Evolutionary conservation across 2,329 filamentous ascomycete species (phyloP).

Genomic region (Ophiocordyceps sinensis): DNA sequence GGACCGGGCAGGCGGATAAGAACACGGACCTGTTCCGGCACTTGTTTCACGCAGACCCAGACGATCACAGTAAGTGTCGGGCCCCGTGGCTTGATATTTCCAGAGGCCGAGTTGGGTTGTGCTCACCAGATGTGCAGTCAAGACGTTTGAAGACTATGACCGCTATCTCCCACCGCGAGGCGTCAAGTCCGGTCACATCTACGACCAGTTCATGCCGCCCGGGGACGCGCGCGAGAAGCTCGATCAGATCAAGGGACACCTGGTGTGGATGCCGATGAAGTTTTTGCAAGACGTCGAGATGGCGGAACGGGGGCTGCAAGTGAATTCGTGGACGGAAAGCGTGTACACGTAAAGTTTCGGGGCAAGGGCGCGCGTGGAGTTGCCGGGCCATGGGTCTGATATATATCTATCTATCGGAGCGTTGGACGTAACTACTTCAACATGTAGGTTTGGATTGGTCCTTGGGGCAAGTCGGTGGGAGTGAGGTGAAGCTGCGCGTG

Average conservation of each 20-base stretch:
- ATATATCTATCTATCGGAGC: too few species aligned
- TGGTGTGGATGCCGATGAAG: conserved; percentile 91
- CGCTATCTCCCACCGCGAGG: conserved; percentile 55
- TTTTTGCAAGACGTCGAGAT: conserved; percentile 75
- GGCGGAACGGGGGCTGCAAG: conserved; percentile 76
- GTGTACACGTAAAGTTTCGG: conserved; percentile 48
- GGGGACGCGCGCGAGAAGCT: conserved; percentile 62
- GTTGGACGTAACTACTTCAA: too few species aligned
- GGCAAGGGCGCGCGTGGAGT: background rate
- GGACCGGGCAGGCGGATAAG: conserved; percentile 51
- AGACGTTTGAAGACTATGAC: conserved; percentile 83
- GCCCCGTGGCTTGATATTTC: background rate
- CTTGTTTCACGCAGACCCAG: conserved; percentile 76
- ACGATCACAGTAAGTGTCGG: conserved; percentile 52
- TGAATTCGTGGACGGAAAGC: conserved; percentile 80
- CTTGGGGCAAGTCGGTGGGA: background rate
- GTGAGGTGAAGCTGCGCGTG: too few species aligned
- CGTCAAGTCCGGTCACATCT: conserved; percentile 74
- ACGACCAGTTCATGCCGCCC: conserved; percentile 60
- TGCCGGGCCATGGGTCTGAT: too few species aligned
- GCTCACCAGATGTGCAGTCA: conserved; percentile 35
- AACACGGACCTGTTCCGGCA: conserved; percentile 69
- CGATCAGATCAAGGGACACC: conserved; percentile 67
- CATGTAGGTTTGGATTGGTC: background rate
- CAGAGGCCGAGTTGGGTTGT: background rate